Conservation (phyloP, 73 alveolate species). For the Paramecium sonneborni region DNA sequence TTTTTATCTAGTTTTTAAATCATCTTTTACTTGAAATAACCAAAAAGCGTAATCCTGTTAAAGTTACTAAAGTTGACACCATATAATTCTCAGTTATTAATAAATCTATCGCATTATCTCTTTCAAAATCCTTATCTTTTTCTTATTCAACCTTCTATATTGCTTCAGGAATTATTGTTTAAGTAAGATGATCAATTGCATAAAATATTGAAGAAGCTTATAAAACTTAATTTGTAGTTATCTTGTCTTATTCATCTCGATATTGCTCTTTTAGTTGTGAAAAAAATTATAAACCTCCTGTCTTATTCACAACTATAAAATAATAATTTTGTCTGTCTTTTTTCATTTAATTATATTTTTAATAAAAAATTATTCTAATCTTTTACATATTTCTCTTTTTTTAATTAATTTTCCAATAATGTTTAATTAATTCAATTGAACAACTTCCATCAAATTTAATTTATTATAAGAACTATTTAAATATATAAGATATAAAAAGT, state of each 20-base stretch:
- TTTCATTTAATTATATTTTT: neutral
- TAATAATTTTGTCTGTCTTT: constrained; percentile 32
- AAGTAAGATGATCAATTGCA: constrained; percentile 49
- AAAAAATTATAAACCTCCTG: constrained; percentile 56
- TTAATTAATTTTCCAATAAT: no score
- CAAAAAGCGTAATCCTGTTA: constrained; percentile 42
- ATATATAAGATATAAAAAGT: no score
- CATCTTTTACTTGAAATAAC: neutral
- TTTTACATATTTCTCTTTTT: no score
- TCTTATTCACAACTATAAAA: constrained; percentile 39
- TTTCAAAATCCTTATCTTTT: constrained; percentile 46
- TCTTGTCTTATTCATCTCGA: constrained; percentile 33
- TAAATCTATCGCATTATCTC: constrained; percentile 32
- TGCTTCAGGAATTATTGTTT: constrained; percentile 31
- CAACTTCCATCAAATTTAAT: no score
- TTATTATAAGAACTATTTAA: no score
- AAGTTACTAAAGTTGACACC: neutral
- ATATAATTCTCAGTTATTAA: constrained; percentile 23
- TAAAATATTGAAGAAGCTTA: constrained; percentile 48
- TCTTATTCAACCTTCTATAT: neutral
- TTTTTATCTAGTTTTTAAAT: neutral
- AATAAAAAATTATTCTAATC: no score
- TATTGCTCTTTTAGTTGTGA: constrained; percentile 9
- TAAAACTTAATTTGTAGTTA: constrained; percentile 42
- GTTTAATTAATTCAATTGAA: no score